Evolutionary conservation across 2,329 filamentous ascomycete species (phyloP), one percentile per base, ranked within the genome.

Genomic region (Botrytis byssoidea): DNA sequence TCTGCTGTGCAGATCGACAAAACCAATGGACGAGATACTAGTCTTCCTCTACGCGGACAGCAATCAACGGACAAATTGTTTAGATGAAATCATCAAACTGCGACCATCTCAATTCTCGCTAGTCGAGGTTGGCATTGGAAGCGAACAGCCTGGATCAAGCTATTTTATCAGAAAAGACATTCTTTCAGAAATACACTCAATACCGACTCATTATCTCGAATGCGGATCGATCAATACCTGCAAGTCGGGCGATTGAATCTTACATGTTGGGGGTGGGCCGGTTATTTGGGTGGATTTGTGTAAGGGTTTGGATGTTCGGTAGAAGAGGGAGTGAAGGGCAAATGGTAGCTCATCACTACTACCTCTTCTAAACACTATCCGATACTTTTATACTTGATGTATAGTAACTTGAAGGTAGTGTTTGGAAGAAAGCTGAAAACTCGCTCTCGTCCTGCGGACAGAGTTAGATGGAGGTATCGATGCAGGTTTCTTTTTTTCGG

Each of bases 331-430:
- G n/a, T 40, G 75, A 48, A 68, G 73, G 46, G 68, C 71, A 74
- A 74, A 74, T 71, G 76, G 77, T 79, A 80, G 79, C 70, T 79
- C 79, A 79, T 79, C 78, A 77, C 78, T 79, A 78, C 79, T 79
- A 78, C 79, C 77, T 77, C 78, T 79, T 76, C 77, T 9, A n/a
- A 37, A n/a, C 40, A 48, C 32, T 70, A 46, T 46, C 22, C 14
- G 3, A 35, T 8, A 22, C 32, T 37, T 8, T 64, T 25, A 37
- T 46, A 35, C 59, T 64, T 46, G 51, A 64, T 64, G 68, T 60
- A 70, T 46, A 42, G 35, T 20, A 42, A 46, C 18, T 42, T 35
- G 14, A 25, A 37, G 55, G 8, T 25, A 63, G 29, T 46, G 40
- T 46, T 46, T 48, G 55, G 51, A 40, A 70, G 55, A 70, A 64